Evolutionary conservation across 2,329 filamentous ascomycete genomes (phyloP).

Genomic region (Exophiala oligosperma): DNA sequence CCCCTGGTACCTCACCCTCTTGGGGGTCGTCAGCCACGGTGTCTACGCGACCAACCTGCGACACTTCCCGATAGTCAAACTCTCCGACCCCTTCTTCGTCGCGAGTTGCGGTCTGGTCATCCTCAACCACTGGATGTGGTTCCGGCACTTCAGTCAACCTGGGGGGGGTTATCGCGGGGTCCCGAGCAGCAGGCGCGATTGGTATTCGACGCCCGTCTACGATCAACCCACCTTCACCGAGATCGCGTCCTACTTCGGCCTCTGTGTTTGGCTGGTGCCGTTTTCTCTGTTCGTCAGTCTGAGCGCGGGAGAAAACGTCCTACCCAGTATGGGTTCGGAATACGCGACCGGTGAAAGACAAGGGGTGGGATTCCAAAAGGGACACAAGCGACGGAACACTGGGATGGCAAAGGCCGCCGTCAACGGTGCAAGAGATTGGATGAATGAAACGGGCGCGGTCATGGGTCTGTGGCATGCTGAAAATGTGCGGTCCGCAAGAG

Average conservation of each 20-base stretch:
- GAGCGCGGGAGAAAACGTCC: conserved; percentile 89
- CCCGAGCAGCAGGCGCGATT: conserved; percentile 30
- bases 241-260: conserved; percentile 91
- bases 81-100: conserved; percentile 84
- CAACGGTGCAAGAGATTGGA: conserved; percentile 60
- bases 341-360: conserved; percentile 58
- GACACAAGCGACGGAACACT: conserved; percentile 51
- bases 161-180: conserved; percentile 46
- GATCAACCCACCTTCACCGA: conserved; percentile 81
- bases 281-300: conserved; percentile 94
- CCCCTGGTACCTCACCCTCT: conserved; percentile 69
- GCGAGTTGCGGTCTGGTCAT: conserved; percentile 82
- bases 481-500: conserved; percentile 44
- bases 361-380: conserved; percentile 29
- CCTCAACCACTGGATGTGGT: conserved; percentile 93
- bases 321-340: conserved; percentile 87
- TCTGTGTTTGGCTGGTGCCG: conserved; percentile 95
- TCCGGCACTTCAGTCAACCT: conserved; percentile 78
- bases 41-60: conserved; percentile 87
- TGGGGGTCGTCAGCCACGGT: conserved; percentile 78
- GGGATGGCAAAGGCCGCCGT: conserved; percentile 66
- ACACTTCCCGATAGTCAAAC: conserved; percentile 73
- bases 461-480: conserved; percentile 65
- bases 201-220: conserved; percentile 40
- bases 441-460: conserved; percentile 61